These are phyloP conservation scores for Primulina tabacum DNA, from an alignment of 257 asterid species.

Conservation along the genomic window DNA sequence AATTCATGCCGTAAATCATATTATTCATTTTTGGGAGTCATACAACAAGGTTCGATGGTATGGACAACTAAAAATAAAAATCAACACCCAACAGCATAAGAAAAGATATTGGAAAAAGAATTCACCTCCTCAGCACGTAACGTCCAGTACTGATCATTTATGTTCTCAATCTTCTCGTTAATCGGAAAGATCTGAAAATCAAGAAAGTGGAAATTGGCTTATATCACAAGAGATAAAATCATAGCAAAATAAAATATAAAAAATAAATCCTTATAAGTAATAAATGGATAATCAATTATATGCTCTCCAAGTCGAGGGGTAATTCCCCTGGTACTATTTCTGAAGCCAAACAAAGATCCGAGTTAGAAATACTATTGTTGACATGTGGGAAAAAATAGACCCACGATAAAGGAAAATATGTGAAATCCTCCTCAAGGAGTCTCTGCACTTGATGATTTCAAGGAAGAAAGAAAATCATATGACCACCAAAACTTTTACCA, in stretches of 20 bases:
- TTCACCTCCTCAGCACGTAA: constrained; percentile 84
- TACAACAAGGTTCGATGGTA: not conserved
- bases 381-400: constrained; percentile 5
- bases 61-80: not conserved
- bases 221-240: constrained; percentile 11
- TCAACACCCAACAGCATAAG: not conserved
- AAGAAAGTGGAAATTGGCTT: not conserved
- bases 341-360: not conserved
- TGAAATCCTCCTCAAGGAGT: not conserved
- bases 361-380: not conserved
- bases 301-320: not conserved
- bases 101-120: not conserved
- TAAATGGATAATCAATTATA: not conserved
- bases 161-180: constrained; percentile 71
- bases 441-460: not conserved
- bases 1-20: constrained; percentile 13
- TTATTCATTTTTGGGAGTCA: not conserved
- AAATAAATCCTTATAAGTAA: constrained; percentile 4
- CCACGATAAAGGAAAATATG: not conserved
- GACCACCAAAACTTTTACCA: not conserved
- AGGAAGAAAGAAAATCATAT: not conserved
- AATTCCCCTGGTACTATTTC: not conserved
- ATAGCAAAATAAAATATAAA: not conserved
- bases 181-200: not conserved
- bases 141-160: constrained; percentile 86